Base-by-base conservation (phyloP, 192 early-diverging fungal species). In the Obelidium mucronatum region DNA sequence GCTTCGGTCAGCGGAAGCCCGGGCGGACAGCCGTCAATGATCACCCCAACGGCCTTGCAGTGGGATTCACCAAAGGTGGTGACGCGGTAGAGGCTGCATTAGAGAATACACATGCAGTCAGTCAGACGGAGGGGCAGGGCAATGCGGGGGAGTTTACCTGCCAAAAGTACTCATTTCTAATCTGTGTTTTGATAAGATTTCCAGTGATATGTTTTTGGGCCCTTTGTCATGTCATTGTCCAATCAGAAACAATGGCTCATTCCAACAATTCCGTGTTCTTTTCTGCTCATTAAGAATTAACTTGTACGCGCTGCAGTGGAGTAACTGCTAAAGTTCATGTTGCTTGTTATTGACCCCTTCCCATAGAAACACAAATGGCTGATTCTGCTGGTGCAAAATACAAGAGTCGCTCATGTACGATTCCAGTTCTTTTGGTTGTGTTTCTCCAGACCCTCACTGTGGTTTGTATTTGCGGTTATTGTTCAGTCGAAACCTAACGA, bases 41-140 rank as follows among this genome's bases (percentile, higher is more conserved):
- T 96, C 65, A 95, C 96, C 61, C 96, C 96, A 5, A 99, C 96
- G 19, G 91, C 96, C 76, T 97, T 98, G 86, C 97, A 98, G 87
- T 99, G 97, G 39, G 96, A 97, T 84, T 99, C 97, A 73, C 97
- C 97, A 83, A 92, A 98, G 39, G 97, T 99, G 1, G 95, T 95
- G 24, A 97, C 93, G 81, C 91, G 74, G 64, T 67, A 76, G 61
- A 76, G 35, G 31, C 74, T 76, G 52, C 15, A n/a, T n/a, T n/a
- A n/a, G n/a, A n/a, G n/a, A n/a, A n/a, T n/a, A n/a, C n/a, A n/a
- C n/a, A n/a, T n/a, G n/a, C n/a, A n/a, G n/a, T n/a, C n/a, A n/a
- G n/a, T n/a, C n/a, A n/a, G n/a, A n/a, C n/a, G n/a, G n/a, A n/a
- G n/a, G n/a, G n/a, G 22, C 40, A 8, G 3, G 22, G 66, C 30